Evolutionary conservation across 2,329 filamentous ascomycete genomes (phyloP).

Genomic region (Cladosporium sphaerospermum): DNA sequence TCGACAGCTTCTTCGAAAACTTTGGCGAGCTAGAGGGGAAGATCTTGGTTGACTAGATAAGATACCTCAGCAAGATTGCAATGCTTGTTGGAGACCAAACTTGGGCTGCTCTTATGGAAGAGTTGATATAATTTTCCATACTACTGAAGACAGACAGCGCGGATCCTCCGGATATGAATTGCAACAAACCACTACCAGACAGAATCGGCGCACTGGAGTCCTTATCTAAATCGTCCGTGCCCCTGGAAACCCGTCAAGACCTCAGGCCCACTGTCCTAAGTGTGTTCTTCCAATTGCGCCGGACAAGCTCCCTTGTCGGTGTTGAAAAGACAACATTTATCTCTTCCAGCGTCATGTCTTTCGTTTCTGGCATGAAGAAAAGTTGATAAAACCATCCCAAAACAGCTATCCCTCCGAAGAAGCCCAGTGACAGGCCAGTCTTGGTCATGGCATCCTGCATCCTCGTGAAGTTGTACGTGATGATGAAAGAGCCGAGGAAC

Average conservation of each 20-base stretch:
- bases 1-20: conserved; percentile 78
- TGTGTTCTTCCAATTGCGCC: conserved; percentile 48
- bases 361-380: conserved; percentile 70
- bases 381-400: conserved; percentile 67
- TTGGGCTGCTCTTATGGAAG: too few relatives aligned
- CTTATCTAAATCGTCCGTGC: too few relatives aligned
- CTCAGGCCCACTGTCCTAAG: too few relatives aligned
- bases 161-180: too few relatives aligned
- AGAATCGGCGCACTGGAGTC: too few relatives aligned
- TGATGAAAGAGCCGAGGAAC: conserved; percentile 65
- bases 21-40: conserved; percentile 77
- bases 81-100: too few relatives aligned
- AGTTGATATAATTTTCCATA: conserved; percentile 26
- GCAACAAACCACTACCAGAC: too few relatives aligned
- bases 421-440: conserved; percentile 61
- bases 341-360: conserved; percentile 63
- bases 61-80: too few relatives aligned
- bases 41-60: conserved; percentile 68
- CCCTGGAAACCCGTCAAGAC: too few relatives aligned
- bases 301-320: conserved; percentile 57
- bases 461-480: conserved; percentile 67
- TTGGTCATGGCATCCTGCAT: conserved; percentile 64
- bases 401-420: conserved; percentile 68
- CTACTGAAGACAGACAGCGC: too few relatives aligned
- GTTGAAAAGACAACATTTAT: conserved; percentile 62